Evolutionary conservation across 768 basidiomycete species (phyloP), one percentile per base, ranked within the genome.

Genomic region (Collybia nuda): DNA sequence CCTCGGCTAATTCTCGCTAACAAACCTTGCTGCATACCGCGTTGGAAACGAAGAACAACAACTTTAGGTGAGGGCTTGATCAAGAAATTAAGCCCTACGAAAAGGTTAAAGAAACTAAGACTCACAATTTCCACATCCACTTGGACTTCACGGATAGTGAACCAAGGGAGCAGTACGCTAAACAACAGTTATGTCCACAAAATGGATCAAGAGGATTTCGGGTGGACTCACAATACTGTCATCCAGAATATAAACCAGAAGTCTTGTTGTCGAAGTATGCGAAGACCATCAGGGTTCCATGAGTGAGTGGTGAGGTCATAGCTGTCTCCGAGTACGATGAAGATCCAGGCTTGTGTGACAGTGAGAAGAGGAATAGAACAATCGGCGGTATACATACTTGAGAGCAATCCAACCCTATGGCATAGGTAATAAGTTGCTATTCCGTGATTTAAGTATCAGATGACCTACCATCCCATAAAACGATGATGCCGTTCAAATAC

Each of bases 1-100:
- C 80, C 79, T 65, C 89, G 86, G 66, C 86, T 86, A 65, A 92
- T 82, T 59, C 90, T 85, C 60, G 87, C 82, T 42, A 91, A 73
- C 47, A 92, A 70, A 41, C 90, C 88, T 62, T 91, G 90, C 63
- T 91, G 89, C 88, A 92, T 91, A 24, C 90, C 90, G 53, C 89
- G 82, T 67, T 87, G 77, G 58, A 90, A 90, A 43, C 88, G 85
- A 55, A 92, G 73, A 40, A 92, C 73, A 5, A 84, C 88, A 12
- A 89, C 89, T 63, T 90, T 91, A 12, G 85, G 82, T 39, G 90
- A 91, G 36, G 90, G 88, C 88, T 90, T 48, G 3, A 24, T 24
- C 9, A 18, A 29, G 41, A 28, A 59, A 37, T 32, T 17, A 29
- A 37, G 17, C 26, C 42, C 21, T 36, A 38, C 59, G 21, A 54